Conservation (phyloP, 225 moss, liverwort and hornwort species). For the Polytrichum formosum region DNA sequence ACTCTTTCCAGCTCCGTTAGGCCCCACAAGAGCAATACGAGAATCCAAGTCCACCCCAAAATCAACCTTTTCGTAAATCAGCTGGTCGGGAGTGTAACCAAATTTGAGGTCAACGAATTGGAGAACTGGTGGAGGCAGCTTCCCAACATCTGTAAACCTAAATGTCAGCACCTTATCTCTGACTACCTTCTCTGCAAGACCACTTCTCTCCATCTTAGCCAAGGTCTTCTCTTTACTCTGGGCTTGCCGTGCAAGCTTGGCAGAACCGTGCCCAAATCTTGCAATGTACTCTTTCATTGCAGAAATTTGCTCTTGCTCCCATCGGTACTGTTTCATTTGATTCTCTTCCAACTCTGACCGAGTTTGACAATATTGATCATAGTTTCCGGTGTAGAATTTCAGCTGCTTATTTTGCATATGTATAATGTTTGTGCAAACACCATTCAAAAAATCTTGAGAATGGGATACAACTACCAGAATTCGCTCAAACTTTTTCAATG, state of each 20-base stretch:
- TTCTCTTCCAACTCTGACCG: conserved; percentile 83
- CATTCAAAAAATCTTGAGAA: conserved; percentile 88
- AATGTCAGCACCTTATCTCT: conserved; percentile 80
- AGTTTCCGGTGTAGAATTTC: conserved; percentile 84
- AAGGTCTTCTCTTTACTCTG: conserved; percentile 94
- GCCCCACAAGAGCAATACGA: conserved; percentile 80
- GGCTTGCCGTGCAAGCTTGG: conserved; percentile 88
- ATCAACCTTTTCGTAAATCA: conserved; percentile 76
- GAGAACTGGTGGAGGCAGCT: conserved; percentile 83
- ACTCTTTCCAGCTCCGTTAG: conserved; percentile 89
- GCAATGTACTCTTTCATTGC: conserved; percentile 94
- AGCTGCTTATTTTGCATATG: conserved; percentile 92
- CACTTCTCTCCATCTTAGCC: conserved; percentile 93
- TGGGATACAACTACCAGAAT: conserved; percentile 88
- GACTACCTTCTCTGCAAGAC: conserved; percentile 80
- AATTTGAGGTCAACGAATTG: conserved; percentile 80
- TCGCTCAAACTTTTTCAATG: conserved; percentile 82
- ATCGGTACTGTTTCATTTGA: conserved; percentile 92
- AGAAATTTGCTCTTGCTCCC: conserved; percentile 94
- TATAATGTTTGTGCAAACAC: conserved; percentile 85
- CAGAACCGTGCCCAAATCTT: conserved; percentile 85
- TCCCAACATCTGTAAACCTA: conserved; percentile 89
- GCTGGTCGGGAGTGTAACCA: conserved; percentile 57
- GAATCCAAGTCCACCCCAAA: conserved; percentile 91
- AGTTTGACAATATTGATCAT: conserved; percentile 78